These are phyloP conservation scores for Penicillium atrosanguineum DNA, from an alignment of 495 filamentous ascomycete species.

Conservation along the genomic window DNA sequence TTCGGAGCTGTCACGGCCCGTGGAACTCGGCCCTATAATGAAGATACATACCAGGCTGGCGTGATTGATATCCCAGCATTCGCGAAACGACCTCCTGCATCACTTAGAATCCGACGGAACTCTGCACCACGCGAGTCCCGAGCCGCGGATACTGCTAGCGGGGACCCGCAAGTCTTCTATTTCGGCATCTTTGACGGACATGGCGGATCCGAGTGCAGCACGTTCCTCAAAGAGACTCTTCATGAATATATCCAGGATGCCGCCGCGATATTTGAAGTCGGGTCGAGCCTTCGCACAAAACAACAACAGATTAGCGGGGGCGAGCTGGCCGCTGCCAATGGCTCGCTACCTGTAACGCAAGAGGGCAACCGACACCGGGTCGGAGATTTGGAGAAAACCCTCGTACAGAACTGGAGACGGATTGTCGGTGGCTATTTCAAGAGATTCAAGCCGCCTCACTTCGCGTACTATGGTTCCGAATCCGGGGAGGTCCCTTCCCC, in stretches of 20 bases:
- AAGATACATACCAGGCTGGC: slow-evolving; percentile 92
- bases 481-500: slow-evolving; percentile 4
- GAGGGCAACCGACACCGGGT: slow-evolving; percentile 35
- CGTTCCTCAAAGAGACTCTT: slow-evolving; percentile 77
- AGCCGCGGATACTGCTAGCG: slow-evolving; percentile 69
- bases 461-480: slow-evolving; percentile 39
- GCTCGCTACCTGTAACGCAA: slow-evolving; percentile 39
- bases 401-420: slow-evolving; percentile 76
- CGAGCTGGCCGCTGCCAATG: slow-evolving; percentile 2
- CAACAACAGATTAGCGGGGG: slow-evolving; percentile 7
- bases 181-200: slow-evolving; percentile 97
- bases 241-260: slow-evolving; percentile 87
- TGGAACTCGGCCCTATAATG: slow-evolving; percentile 81
- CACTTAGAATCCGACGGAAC: slow-evolving; percentile 49
- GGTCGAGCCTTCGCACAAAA: slow-evolving; percentile 57
- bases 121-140: slow-evolving; percentile 36
- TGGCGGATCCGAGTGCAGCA: slow-evolving; percentile 85
- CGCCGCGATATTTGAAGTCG: slow-evolving; percentile 66
- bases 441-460: slow-evolving; percentile 74
- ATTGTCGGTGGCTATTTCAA: slow-evolving; percentile 93
- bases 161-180: slow-evolving; percentile 95
- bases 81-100: slow-evolving; percentile 74
- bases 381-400: slow-evolving; percentile 56
- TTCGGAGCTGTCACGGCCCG: slow-evolving; percentile 79
- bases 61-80: slow-evolving; percentile 91